These are phyloP conservation scores for Dactylellina drechsleri DNA, from an alignment of 2,329 filamentous ascomycete genomes.

Conservation along the genomic window DNA sequence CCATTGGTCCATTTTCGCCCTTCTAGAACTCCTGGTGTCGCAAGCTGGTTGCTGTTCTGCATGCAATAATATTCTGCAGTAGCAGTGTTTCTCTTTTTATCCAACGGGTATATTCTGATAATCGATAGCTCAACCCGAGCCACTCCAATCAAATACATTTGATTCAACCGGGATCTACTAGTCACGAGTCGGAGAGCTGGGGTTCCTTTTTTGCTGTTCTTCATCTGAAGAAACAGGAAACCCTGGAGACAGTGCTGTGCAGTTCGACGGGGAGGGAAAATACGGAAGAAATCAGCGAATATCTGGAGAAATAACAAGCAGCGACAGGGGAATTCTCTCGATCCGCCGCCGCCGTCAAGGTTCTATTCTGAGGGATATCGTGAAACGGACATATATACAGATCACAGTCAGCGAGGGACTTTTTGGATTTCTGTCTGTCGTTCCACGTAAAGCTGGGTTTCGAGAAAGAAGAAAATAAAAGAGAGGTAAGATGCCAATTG, in stretches of 20 bases:
- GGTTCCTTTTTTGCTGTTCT: background rate
- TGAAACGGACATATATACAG: constrained; percentile 46
- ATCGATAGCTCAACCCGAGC: constrained; percentile 38
- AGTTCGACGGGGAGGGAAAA: constrained; percentile 12
- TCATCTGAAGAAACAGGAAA: constrained; percentile 36
- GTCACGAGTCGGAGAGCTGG: constrained; percentile 44
- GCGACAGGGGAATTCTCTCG: background rate
- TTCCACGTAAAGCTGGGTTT: background rate
- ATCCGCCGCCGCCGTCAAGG: constrained; percentile 17
- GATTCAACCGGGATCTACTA: constrained; percentile 54
- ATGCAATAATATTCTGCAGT: constrained; percentile 9
- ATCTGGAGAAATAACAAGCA: constrained; percentile 41
- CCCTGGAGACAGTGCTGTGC: background rate
- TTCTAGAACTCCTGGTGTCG: constrained; percentile 41
- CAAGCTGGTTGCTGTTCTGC: constrained; percentile 24
- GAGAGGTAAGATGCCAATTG: constrained; percentile 54
- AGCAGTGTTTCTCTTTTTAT: constrained; percentile 44
- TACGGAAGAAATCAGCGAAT: constrained; percentile 36
- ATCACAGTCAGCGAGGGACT: constrained; percentile 47
- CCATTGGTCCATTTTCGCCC: constrained; percentile 15
- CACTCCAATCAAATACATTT: constrained; percentile 14
- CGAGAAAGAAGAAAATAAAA: constrained; percentile 7
- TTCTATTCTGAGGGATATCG: constrained; percentile 51
- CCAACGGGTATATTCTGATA: constrained; percentile 53
- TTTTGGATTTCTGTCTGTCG: constrained; percentile 18